A percentile compares a stretch with the other conserved stretches of the same genome.
Conservation (phyloP, 2,329 filamentous ascomycete genomes). For the Colletotrichum karsti region DNA sequence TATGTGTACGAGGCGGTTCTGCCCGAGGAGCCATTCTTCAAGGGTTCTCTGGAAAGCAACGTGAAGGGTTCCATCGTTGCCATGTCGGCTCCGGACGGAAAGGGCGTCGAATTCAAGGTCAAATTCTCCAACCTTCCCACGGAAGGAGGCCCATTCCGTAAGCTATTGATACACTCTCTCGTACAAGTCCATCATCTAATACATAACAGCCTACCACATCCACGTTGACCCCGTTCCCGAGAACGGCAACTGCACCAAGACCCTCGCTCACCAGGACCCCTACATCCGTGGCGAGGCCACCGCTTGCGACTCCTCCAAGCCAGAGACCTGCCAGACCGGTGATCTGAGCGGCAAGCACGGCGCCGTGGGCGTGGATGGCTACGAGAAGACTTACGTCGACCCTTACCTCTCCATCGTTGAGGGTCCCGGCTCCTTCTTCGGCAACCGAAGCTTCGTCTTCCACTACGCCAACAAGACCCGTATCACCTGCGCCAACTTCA, state of each 20-base stretch:
- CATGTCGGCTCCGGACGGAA: conserved; percentile 54
- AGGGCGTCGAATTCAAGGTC: conserved; percentile 64
- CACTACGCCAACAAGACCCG: conserved; percentile 72
- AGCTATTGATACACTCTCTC: conserved; percentile 34
- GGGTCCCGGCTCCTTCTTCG: conserved; percentile 66
- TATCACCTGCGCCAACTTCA: conserved; percentile 72
- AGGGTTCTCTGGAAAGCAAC: conserved; percentile 58
- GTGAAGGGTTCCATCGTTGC: conserved; percentile 62
- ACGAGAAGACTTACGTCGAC: conserved; percentile 61
- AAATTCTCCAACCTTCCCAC: conserved; percentile 67
- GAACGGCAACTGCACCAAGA: conserved; percentile 76
- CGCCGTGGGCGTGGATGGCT: conserved; percentile 58
- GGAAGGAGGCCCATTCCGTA: conserved; percentile 67
- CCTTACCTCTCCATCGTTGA: conserved; percentile 62
- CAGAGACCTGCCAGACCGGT: conserved; percentile 77
- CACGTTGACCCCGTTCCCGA: conserved; percentile 71
- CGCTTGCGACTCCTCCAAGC: conserved; percentile 64
- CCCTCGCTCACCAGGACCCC: conserved; percentile 76
- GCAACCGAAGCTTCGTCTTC: conserved; percentile 70
- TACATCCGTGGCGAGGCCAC: conserved; percentile 70
- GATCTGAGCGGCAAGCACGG: conserved; percentile 81
- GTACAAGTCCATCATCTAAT: conserved; percentile 6
- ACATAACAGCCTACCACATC: conserved; percentile 73
- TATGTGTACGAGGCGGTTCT: conserved; percentile 64
- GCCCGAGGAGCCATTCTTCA: conserved; percentile 61